A percentile compares a stretch with the other conserved stretches of the same genome.
These are phyloP conservation scores for Crithidia bombi DNA, from an alignment of 208 protist species.

Conservation along the genomic window DNA sequence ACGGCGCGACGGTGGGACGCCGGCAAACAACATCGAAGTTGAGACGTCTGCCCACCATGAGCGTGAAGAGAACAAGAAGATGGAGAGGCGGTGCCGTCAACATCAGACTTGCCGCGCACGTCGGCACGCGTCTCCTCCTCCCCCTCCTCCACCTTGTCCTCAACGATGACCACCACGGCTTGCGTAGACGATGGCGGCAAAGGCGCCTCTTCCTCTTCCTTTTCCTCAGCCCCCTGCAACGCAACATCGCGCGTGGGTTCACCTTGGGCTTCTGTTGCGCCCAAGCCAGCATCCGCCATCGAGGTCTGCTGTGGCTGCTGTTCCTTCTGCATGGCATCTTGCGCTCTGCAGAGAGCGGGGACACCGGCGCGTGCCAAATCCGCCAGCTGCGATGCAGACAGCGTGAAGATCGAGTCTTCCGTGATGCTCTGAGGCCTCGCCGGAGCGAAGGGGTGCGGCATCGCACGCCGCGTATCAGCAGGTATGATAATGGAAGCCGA, in stretches of 20 bases:
- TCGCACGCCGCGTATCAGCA: neutral
- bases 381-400: conserved; percentile 46
- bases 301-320: conserved; percentile 10
- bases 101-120: neutral
- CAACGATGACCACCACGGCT: neutral
- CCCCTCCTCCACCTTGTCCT: neutral
- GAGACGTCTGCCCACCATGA: neutral
- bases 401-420: conserved; percentile 75
- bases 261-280: no score
- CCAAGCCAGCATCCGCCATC: no score
- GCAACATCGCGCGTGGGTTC: no score
- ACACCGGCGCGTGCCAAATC: conserved; percentile 43
- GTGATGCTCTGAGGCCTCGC: conserved; percentile 45
- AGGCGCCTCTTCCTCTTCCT: neutral
- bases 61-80: no score
- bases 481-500: conserved; percentile 6
- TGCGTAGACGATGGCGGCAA: neutral
- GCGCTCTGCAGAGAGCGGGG: conserved; percentile 29
- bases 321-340: neutral
- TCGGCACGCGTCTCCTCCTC: neutral
- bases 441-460: conserved; percentile 41
- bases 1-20: conserved; percentile 30
- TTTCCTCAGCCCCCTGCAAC: neutral
- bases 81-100: no score
- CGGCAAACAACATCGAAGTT: neutral